Evolutionary conservation across 1,139 yeast species (phyloP), one percentile per base, ranked within the genome.

Genomic region (Hanseniaspora gamundiae): DNA sequence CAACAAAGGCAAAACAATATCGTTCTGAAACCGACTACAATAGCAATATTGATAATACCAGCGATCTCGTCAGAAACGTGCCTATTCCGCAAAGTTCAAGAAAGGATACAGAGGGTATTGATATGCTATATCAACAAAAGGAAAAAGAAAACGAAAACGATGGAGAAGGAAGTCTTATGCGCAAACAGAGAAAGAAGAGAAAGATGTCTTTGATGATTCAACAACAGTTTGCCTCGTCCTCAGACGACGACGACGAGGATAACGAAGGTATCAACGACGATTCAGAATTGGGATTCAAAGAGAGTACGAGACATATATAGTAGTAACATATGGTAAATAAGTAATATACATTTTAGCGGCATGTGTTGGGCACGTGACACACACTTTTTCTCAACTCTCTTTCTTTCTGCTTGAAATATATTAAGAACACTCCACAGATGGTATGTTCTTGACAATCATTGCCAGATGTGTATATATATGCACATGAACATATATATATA

Each of bases 161-260:
- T n/a, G 24, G n/a, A 19, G 53, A 51, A 36, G 56, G 52, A 20
- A 57, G 59, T 42, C 54, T 59, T 2, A 42, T 55, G 38, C 60
- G 57, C 46, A 49, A 56, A 33, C 60, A 57, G 40, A 49, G 54
- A 27, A 54, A 57, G 28, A 55, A 55, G 45, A 51, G 62, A 35
- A 59, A 59, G 41, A 54, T 58, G 11, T 60, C 64, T 40, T 40
- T 59, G 39, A 46, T 55, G 39, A 45, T 60, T 38, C 62, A 58
- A 46, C 58, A 57, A 46, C 58, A 57, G 43, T 60, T 55, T 47
- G 62, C 58, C 9, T 58, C 62, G 11, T 55, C 59, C 40, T 56
- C 43, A 13, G 38, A 45, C 20, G 35, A 39, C 14, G 40, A 42
- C 24, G 31, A 42, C 16, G 35, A 35, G 17, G 36, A 35, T 19